Conservation (phyloP, 2,329 filamentous ascomycete species). For the Coniochaeta sp. region DNA sequence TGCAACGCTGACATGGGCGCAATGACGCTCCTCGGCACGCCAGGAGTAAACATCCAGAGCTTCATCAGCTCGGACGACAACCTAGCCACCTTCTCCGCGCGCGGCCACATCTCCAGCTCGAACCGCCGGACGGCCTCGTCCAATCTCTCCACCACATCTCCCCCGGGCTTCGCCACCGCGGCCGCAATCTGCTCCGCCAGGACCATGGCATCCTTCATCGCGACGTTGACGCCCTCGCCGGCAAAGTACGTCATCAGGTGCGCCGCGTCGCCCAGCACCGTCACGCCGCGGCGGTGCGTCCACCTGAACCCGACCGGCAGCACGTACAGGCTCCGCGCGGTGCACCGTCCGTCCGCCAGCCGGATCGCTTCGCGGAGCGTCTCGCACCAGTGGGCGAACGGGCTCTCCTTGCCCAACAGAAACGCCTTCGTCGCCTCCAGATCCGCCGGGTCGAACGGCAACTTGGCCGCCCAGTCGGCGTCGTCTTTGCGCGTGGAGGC, state of each 20-base stretch:
- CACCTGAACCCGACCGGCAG: constrained; percentile 42
- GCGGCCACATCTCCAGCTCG: constrained; percentile 30
- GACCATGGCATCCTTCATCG: constrained; percentile 44
- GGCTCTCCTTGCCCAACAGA: constrained; percentile 21
- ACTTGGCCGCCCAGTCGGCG: constrained; percentile 29
- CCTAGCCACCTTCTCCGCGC: constrained; percentile 20
- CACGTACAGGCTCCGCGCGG: constrained; percentile 39
- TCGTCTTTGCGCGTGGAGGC: constrained; percentile 27
- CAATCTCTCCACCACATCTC: constrained; percentile 14
- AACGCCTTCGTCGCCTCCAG: constrained; percentile 26
- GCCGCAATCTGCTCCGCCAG: constrained; percentile 34
- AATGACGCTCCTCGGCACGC: constrained; percentile 34
- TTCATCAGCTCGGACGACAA: constrained; percentile 25
- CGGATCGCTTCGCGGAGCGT: constrained; percentile 32
- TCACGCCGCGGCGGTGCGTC: constrained; percentile 37
- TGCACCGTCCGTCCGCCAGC: constrained; percentile 28
- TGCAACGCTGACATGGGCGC: constrained; percentile 25
- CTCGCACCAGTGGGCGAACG: constrained; percentile 31
- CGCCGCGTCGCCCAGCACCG: constrained; percentile 50
- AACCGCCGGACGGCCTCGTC: constrained; percentile 25
- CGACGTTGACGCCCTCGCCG: constrained; percentile 52
- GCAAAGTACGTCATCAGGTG: constrained; percentile 51
- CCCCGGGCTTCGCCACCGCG: constrained; percentile 13
- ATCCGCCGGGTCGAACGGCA: constrained; percentile 33
- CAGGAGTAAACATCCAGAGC: constrained; percentile 39